Evolutionary conservation across 257 asterid species (phyloP).

Genomic region (Sherardia arvensis): DNA sequence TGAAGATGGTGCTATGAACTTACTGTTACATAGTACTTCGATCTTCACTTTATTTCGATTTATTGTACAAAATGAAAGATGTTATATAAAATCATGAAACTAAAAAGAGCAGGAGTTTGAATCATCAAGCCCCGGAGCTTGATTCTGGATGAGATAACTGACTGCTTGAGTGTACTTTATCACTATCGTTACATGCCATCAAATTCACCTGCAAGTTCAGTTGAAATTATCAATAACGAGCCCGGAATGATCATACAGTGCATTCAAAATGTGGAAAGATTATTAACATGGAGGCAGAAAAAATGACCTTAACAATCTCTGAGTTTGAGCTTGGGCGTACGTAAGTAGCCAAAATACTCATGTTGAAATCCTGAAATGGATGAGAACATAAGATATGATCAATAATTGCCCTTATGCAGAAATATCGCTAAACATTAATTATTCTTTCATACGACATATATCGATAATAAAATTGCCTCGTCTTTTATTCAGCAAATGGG

Average conservation of each 20-base stretch:
- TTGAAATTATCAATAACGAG: slow-evolving; percentile 15
- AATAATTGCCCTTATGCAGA: slow-evolving; percentile 5
- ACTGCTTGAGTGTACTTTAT: slow-evolving; percentile 29
- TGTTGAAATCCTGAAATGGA: slow-evolving; percentile 64
- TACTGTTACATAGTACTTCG: neutral
- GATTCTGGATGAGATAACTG: slow-evolving; percentile 27
- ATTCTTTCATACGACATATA: neutral
- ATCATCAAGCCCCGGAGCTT: slow-evolving; percentile 63
- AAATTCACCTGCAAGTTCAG: slow-evolving; percentile 57
- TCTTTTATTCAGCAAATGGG: neutral
- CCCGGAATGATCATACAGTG: neutral
- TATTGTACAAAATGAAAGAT: neutral
- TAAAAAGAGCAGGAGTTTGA: neutral
- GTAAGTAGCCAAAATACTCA: slow-evolving; percentile 85
- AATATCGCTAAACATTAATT: neutral
- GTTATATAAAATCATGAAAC: neutral
- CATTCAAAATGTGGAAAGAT: neutral
- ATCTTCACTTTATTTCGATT: neutral
- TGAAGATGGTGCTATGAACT: neutral
- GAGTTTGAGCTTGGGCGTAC: slow-evolving; percentile 72
- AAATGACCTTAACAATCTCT: slow-evolving; percentile 71
- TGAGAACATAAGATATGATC: neutral
- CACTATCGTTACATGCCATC: slow-evolving; percentile 44
- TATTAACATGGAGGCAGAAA: neutral
- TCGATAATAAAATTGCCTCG: neutral